A percentile compares a stretch with the other conserved stretches of the same genome.
Conservation (phyloP, 306 rosid genomes). For the Castanea mollissima region DNA sequence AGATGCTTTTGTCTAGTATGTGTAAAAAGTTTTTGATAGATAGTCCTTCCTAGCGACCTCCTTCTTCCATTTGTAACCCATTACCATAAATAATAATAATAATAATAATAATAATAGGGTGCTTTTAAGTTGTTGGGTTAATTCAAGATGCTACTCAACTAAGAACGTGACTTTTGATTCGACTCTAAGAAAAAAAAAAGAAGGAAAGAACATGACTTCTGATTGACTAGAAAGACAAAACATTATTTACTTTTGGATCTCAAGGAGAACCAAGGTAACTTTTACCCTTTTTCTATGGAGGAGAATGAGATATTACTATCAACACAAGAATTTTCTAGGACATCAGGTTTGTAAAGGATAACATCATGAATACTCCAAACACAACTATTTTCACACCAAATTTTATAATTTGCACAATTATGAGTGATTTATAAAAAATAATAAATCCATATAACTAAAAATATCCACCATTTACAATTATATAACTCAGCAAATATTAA, state of each 20-base stretch:
- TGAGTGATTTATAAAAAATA: too few relatives aligned
- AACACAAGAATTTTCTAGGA: not conserved
- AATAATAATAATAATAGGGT: not conserved
- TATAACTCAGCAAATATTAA: too few relatives aligned
- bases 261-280: conserved; percentile 7
- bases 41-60: not conserved
- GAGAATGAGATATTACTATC: not conserved
- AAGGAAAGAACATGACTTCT: conserved; percentile 32
- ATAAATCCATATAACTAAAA: too few relatives aligned
- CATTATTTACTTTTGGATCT: conserved; percentile 34
- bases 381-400: too few relatives aligned
- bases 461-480: too few relatives aligned
- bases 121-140: not conserved
- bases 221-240: conserved; percentile 28
- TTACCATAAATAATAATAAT: not conserved
- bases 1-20: not conserved
- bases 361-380: too few relatives aligned
- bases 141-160: conserved; percentile 7
- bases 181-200: not conserved
- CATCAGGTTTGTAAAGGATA: not conserved
- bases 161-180: conserved; percentile 21
- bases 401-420: too few relatives aligned
- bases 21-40: not conserved
- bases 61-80: conserved; percentile 1
- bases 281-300: not conserved